A percentile compares a stretch with the other conserved stretches of the same genome.
Conservation (phyloP, 1,284 basidiomycete species). For the Vanrija sp. region DNA sequence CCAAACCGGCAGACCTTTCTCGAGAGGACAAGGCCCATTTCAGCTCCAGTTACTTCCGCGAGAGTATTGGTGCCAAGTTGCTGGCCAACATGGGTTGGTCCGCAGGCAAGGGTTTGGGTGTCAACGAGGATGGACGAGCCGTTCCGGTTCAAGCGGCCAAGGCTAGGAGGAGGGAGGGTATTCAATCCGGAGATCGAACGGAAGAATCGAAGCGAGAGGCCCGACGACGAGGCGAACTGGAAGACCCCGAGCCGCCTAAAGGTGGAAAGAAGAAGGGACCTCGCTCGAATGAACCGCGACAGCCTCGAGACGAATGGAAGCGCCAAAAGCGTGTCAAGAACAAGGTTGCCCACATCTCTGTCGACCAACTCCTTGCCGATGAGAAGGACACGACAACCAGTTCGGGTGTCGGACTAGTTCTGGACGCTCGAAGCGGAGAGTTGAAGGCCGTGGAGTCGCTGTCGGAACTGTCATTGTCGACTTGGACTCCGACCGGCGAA, state of each 20-base stretch:
- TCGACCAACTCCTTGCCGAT: constrained; percentile 87
- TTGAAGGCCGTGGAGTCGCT: constrained; percentile 76
- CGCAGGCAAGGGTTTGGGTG: constrained; percentile 73
- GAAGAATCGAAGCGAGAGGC: constrained; percentile 83
- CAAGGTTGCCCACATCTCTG: constrained; percentile 86
- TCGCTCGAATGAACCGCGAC: background rate
- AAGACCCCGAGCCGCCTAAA: constrained; percentile 53
- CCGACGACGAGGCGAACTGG: constrained; percentile 55
- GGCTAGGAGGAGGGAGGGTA: constrained; percentile 69
- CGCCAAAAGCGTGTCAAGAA: constrained; percentile 74
- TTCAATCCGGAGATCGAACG: constrained; percentile 82
- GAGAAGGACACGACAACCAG: constrained; percentile 55
- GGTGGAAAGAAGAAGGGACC: constrained; percentile 9
- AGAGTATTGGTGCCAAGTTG: constrained; percentile 76
- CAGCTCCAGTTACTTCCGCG: constrained; percentile 58
- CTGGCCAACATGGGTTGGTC: constrained; percentile 94
- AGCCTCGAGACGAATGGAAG: constrained; percentile 39
- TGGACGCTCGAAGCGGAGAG: constrained; percentile 89
- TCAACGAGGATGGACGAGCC: constrained; percentile 74
- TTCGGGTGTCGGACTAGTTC: constrained; percentile 72
- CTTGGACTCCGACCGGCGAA: constrained; percentile 81
- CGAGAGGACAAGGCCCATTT: constrained; percentile 71
- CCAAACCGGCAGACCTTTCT: constrained; percentile 54
- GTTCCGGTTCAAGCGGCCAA: constrained; percentile 75
- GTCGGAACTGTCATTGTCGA: constrained; percentile 68